Evolutionary conservation across 1,284 basidiomycete species (phyloP).

Genomic region (Melampsora occidentalis): DNA sequence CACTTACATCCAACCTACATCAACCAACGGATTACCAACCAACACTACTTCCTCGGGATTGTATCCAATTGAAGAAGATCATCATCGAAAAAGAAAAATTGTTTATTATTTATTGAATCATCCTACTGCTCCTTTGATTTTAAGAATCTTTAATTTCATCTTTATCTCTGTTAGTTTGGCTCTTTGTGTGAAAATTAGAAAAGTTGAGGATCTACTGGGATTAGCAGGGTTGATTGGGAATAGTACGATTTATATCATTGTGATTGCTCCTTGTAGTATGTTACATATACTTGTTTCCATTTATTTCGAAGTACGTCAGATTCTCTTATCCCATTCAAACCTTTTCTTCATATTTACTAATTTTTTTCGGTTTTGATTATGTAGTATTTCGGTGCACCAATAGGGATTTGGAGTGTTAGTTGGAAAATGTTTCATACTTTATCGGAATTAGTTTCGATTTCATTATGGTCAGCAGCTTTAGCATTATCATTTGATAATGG

Average conservation of each 20-base stretch:
- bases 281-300: constrained; percentile 79
- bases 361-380: not conserved
- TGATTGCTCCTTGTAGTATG: constrained; percentile 78
- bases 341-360: not conserved
- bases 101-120: constrained; percentile 50
- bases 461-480: constrained; percentile 84
- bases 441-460: constrained; percentile 80
- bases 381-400: constrained; percentile 84
- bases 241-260: constrained; percentile 76
- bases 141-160: constrained; percentile 76
- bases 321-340: no score
- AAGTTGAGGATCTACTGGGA: constrained; percentile 60
- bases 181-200: constrained; percentile 71
- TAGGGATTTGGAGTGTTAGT: constrained; percentile 83
- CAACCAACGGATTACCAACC: not conserved
- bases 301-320: constrained; percentile 47
- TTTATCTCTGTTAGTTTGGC: constrained; percentile 77
- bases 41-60: not conserved
- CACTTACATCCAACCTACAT: constrained; percentile 5
- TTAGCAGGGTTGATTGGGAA: constrained; percentile 72
- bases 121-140: constrained; percentile 61
- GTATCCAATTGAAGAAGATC: constrained; percentile 1
- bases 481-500: constrained; percentile 85
- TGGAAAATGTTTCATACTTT: constrained; percentile 75
- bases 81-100: constrained; percentile 51